Conservation (phyloP, 2,329 filamentous ascomycete genomes). For the Claviceps sp. region DNA sequence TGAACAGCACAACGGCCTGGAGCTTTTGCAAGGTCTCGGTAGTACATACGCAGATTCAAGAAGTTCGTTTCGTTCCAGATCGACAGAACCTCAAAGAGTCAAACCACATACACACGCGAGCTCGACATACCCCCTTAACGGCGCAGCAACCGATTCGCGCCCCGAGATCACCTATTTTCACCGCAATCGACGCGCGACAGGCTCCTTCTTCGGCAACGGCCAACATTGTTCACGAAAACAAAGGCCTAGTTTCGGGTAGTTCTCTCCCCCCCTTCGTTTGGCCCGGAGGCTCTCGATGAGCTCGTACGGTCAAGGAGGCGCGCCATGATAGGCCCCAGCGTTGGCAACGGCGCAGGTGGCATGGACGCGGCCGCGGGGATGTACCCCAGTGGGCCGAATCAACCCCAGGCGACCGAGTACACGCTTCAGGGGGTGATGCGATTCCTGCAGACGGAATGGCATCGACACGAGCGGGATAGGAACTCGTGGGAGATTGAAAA, state of each 20-base stretch:
- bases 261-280: slow-evolving; percentile 10
- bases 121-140: too few species aligned
- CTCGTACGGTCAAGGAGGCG: slow-evolving; percentile 21
- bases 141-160: too few species aligned
- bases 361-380: slow-evolving; percentile 34
- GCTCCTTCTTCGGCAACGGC: neutral
- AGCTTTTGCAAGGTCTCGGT: slow-evolving; percentile 8
- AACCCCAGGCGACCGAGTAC: slow-evolving; percentile 48
- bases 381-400: slow-evolving; percentile 32
- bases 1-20: slow-evolving; percentile 9
- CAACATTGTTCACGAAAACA: neutral
- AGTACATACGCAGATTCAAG: neutral
- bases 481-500: slow-evolving; percentile 99
- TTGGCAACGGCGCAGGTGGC: slow-evolving; percentile 31
- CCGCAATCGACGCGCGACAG: too few species aligned
- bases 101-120: too few species aligned
- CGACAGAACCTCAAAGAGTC: neutral
- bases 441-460: slow-evolving; percentile 98
- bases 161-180: too few species aligned
- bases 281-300: slow-evolving; percentile 22
- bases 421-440: slow-evolving; percentile 80
- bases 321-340: slow-evolving; percentile 29
- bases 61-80: neutral
- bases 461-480: slow-evolving; percentile 90
- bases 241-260: slow-evolving; percentile 7